These are phyloP conservation scores for Eimeria sp. DNA, from an alignment of 169 alveolate species.

Conservation along the genomic window DNA sequence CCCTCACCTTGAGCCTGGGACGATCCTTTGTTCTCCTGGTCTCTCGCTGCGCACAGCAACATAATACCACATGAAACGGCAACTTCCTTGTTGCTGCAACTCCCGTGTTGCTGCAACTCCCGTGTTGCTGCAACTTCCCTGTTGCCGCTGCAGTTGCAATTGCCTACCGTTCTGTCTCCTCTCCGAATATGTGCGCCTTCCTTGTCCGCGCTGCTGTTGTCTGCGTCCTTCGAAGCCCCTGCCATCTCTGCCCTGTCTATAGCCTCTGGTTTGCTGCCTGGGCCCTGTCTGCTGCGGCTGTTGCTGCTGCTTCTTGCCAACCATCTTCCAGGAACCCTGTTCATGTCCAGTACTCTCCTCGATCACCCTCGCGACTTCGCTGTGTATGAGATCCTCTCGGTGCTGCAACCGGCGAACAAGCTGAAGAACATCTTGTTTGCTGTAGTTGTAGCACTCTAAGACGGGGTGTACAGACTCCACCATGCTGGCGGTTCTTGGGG, in stretches of 20 bases:
- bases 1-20: neutral
- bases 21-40: neutral
- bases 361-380: slow-evolving; percentile 71
- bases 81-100: neutral
- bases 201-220: slow-evolving; percentile 15
- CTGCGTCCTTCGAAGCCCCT: slow-evolving; percentile 19
- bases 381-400: slow-evolving; percentile 63
- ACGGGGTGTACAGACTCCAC: slow-evolving; percentile 79
- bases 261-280: neutral
- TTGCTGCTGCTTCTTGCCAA: slow-evolving; percentile 47
- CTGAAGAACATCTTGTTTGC: slow-evolving; percentile 63
- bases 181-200: slow-evolving; percentile 19
- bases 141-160: slow-evolving; percentile 36
- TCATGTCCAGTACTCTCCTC: slow-evolving; percentile 79
- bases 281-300: slow-evolving; percentile 12
- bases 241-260: neutral
- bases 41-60: slow-evolving; percentile 34
- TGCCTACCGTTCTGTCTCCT: slow-evolving; percentile 26
- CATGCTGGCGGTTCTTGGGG: slow-evolving; percentile 71
- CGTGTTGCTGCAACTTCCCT: neutral
- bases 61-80: neutral
- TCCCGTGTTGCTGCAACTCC: neutral
- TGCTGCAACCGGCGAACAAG: slow-evolving; percentile 68
- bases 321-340: slow-evolving; percentile 82
- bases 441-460: slow-evolving; percentile 76